A percentile compares a stretch with the other conserved stretches of the same genome.
These are phyloP conservation scores for Phytophthora crassamura DNA, from an alignment of 352 stramenopile genomes.

Conservation along the genomic window DNA sequence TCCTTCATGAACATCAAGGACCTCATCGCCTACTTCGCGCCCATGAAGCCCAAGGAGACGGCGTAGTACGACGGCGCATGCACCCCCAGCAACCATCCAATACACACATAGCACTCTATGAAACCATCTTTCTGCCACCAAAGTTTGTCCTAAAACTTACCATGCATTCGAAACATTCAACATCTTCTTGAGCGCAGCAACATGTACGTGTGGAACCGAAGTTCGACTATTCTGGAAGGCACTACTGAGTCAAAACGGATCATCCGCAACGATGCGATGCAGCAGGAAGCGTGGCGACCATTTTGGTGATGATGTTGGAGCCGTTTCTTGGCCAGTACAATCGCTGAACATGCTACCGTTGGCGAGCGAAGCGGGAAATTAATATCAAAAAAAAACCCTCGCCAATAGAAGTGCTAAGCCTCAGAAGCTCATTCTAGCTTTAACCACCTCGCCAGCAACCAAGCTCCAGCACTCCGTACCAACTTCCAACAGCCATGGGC, in stretches of 20 bases:
- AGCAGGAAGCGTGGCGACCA: not conserved
- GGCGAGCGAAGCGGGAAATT: not conserved
- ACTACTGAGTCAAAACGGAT: no score
- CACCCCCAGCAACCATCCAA: not conserved
- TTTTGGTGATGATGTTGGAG: slow-evolving; percentile 12
- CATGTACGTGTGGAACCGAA: no score
- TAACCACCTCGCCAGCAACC: slow-evolving; percentile 1
- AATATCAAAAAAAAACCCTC: not conserved
- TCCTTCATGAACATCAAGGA: slow-evolving; percentile 57
- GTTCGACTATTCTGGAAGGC: no score
- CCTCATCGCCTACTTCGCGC: slow-evolving; percentile 56
- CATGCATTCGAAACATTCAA: no score
- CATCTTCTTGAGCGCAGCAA: no score
- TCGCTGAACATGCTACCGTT: slow-evolving; percentile 1
- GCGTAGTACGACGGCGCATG: slow-evolving; percentile 4
- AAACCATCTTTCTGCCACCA: not conserved
- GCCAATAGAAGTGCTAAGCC: not conserved
- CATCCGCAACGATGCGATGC: not conserved
- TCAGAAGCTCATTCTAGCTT: slow-evolving; percentile 19
- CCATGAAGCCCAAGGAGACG: slow-evolving; percentile 26
- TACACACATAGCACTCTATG: not conserved
- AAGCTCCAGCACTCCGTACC: not conserved
- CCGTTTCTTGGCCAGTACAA: slow-evolving; percentile 2
- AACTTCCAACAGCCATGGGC: slow-evolving; percentile 7
- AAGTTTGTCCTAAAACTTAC: no score